Percentiles rank a stretch among this genome's conserved stretches.
phyloP scores from a whole-genome alignment of 108 stramenopile genomes.

The Epithemia pelagica region DNA sequence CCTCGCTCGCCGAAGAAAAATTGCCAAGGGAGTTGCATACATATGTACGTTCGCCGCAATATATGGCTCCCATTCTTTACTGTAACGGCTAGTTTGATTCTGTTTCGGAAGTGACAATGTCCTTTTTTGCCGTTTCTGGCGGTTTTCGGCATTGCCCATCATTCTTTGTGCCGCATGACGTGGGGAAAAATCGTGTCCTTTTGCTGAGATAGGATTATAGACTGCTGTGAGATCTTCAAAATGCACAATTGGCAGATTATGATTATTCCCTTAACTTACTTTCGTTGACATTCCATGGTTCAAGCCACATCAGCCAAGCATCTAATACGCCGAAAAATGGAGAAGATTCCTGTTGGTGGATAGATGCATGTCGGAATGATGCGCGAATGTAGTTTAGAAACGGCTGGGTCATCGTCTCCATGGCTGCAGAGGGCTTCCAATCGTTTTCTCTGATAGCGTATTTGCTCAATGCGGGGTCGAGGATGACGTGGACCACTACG shows the following conservation, averaged over 20 bases:
- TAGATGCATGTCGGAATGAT: constrained; percentile 63
- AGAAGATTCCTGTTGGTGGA: constrained; percentile 45
- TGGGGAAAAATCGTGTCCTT: constrained; percentile 1
- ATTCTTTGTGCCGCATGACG: neutral
- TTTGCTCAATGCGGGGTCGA: constrained; percentile 16
- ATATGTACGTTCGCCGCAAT: constrained; percentile 70
- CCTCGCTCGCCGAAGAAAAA: constrained; percentile 83
- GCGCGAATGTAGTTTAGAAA: constrained; percentile 67
- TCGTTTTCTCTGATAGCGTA: neutral
- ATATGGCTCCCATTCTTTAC: constrained; percentile 67
- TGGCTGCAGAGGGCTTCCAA: constrained; percentile 55
- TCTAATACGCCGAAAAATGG: constrained; percentile 67
- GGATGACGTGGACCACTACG: constrained; percentile 26
- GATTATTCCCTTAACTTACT: neutral
- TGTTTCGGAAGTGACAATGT: constrained; percentile 39
- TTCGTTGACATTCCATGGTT: constrained; percentile 66
- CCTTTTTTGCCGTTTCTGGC: constrained; percentile 3
- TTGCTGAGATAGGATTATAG: constrained; percentile 5
- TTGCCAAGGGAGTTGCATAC: constrained; percentile 74
- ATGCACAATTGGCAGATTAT: too few species aligned
- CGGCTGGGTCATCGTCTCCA: constrained; percentile 50
- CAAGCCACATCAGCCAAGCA: constrained; percentile 78
- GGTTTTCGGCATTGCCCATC: neutral
- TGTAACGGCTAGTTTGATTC: constrained; percentile 49
- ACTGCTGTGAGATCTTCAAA: too few species aligned